Evolutionary conservation across 2,329 filamentous ascomycete species (phyloP), one percentile per base, ranked within the genome.

Genomic region (Emmonsiellopsis sp.): DNA sequence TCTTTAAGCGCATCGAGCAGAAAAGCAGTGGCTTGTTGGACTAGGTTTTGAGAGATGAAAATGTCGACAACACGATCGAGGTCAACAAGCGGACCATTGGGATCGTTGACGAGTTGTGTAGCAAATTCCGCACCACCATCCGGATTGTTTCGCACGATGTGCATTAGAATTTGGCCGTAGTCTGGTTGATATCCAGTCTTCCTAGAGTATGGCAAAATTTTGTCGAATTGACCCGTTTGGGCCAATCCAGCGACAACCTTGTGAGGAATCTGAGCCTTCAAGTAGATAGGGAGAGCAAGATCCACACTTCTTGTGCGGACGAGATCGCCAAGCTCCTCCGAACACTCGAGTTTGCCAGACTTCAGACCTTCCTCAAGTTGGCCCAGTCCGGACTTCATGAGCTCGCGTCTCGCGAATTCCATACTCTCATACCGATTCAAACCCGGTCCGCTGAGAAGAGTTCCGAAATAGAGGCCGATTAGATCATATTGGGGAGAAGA

Each of bases 21-120:
- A 81, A 98, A 98, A n/a, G 92, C 91, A 2, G 94, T 98, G 7
- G 92, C 92, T 71, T 95, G 90, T 69, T 97, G 94, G 49, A 97
- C 82, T 90, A 97, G 93, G 65, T 90, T 91, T 71, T 98, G 93
- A 8, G 91, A 91, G 72, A 96, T 87, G 84, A 98, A 98, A 55
- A 98, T 90, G 70, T 98, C 93, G 48, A 96, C 89, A 26, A 96
- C 91, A 46, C 92, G 89, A 67, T 95, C 89, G 54, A 97, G 83
- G 63, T 97, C 93, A 60, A 98, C 85, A 55, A 96, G 76, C 26
- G 91, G 85, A 30, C 89, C 91, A 56, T 85, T 83, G 66, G 95
- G 89, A 62, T 93, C 85, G 70, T 93, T 95, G 43, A 89, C 92
- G 57, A 98, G 80, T 59, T 88, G 83, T n/a, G 87, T 87, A 20